phyloP scores from a whole-genome alignment of 2,329 filamentous ascomycete genomes.

The Beauveria caledonica region DNA sequence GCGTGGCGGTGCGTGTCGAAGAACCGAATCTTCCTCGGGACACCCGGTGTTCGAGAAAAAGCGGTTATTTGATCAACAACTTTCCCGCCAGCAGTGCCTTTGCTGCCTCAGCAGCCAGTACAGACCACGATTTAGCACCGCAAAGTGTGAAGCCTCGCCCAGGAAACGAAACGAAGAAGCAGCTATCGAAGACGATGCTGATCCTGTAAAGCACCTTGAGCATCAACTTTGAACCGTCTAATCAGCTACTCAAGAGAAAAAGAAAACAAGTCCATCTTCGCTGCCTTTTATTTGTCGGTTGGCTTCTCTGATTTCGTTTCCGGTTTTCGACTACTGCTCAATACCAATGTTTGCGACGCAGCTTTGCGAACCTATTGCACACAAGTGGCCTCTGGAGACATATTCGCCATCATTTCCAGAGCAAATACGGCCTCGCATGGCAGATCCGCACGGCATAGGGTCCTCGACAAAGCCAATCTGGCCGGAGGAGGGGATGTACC shows the following conservation, averaged over 20 bases:
- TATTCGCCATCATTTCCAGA: conserved; percentile 8
- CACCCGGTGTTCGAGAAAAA: not conserved
- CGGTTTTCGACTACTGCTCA: not conserved
- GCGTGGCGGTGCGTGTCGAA: not conserved
- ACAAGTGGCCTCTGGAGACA: conserved; percentile 11
- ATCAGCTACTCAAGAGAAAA: not conserved
- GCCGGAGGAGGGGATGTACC: conserved; percentile 10
- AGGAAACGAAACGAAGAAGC: conserved; percentile 1
- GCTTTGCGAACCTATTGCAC: conserved; percentile 11
- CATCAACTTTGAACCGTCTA: not conserved
- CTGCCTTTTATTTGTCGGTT: not conserved
- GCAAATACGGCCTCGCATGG: conserved; percentile 8
- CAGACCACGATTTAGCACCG: not conserved
- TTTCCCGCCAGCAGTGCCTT: not conserved
- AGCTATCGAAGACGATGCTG: not conserved
- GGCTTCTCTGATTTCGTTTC: conserved; percentile 3
- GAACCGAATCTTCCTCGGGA: not conserved
- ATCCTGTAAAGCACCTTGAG: not conserved
- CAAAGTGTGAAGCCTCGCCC: not conserved
- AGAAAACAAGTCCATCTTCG: not conserved
- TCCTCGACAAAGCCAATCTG: conserved; percentile 7
- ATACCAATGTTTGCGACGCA: conserved; percentile 12
- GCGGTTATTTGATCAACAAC: not conserved
- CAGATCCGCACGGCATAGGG: conserved; percentile 7
- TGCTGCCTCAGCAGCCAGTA: not conserved